phyloP scores from a whole-genome alignment of 176 grass and related monocot genomes.

The Lolium perenne region DNA sequence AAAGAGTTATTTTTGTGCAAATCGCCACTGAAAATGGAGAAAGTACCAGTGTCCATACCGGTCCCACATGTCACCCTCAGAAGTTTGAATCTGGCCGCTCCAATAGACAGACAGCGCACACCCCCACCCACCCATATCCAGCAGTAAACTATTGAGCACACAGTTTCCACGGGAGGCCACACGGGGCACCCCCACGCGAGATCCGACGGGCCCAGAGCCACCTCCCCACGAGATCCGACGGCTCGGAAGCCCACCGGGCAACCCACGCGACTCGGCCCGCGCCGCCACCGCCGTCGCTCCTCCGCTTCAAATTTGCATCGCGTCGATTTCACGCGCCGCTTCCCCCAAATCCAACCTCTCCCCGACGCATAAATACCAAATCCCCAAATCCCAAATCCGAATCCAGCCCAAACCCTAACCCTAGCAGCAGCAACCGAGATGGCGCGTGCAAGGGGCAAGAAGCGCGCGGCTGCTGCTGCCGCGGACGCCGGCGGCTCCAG shows the following conservation, averaged over 20 bases:
- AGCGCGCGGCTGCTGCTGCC: slow-evolving; percentile 42
- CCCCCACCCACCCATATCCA: background rate
- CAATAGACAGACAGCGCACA: background rate
- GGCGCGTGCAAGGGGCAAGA: slow-evolving; percentile 56
- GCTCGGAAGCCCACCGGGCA: background rate
- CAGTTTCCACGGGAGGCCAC: background rate
- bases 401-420: slow-evolving; percentile 53
- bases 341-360: slow-evolving; percentile 31
- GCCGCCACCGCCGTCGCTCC: background rate
- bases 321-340: slow-evolving; percentile 58
- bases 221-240: background rate
- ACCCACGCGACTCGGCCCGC: background rate
- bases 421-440: slow-evolving; percentile 41
- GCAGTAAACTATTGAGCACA: background rate
- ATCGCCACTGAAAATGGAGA: no score
- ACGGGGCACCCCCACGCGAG: background rate
- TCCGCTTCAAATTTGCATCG: slow-evolving; percentile 73
- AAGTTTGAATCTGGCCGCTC: slow-evolving; percentile 34
- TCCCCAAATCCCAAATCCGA: background rate
- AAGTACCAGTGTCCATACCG: background rate
- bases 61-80: background rate
- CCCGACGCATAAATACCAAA: slow-evolving; percentile 6
- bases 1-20: no score
- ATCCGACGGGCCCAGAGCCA: slow-evolving; percentile 23
- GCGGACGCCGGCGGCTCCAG: slow-evolving; percentile 34